A percentile compares a stretch with the other conserved stretches of the same genome.
Conservation (phyloP, 1,284 basidiomycete genomes). For the Termitomyces sp. region DNA sequence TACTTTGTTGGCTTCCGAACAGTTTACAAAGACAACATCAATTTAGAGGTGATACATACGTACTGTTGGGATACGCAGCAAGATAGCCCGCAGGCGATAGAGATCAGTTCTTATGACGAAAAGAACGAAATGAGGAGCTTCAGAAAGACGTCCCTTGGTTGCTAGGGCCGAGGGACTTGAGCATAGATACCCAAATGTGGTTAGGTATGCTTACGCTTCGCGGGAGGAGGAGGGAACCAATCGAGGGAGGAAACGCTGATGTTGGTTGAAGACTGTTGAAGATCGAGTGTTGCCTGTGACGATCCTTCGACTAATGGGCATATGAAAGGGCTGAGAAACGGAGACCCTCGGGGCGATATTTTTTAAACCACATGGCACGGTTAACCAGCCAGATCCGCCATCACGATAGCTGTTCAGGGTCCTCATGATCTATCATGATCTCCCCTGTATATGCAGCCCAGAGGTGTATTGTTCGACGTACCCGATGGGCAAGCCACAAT, state of each 20-base stretch:
- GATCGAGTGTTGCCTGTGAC: background rate
- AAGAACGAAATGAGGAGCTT: background rate
- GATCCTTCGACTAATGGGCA: background rate
- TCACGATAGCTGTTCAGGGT: background rate
- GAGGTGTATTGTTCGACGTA: background rate
- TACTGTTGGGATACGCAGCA: too few species aligned
- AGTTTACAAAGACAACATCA: too few species aligned
- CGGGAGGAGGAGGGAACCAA: background rate
- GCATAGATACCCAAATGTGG: conserved; percentile 4
- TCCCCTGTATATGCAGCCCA: background rate
- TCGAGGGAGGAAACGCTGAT: background rate
- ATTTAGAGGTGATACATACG: background rate
- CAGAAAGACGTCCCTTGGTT: background rate
- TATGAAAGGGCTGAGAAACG: background rate
- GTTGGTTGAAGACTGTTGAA: background rate
- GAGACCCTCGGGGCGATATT: background rate
- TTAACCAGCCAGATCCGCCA: background rate
- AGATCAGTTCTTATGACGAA: too few species aligned
- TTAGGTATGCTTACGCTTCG: background rate
- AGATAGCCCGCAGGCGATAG: background rate
- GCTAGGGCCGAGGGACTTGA: background rate
- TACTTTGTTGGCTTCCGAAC: too few species aligned
- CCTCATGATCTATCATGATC: background rate
- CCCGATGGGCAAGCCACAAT: background rate
- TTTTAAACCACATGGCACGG: background rate